These are phyloP conservation scores for Kwoniella heveanensis DNA, from an alignment of 768 basidiomycete genomes.

Conservation along the genomic window DNA sequence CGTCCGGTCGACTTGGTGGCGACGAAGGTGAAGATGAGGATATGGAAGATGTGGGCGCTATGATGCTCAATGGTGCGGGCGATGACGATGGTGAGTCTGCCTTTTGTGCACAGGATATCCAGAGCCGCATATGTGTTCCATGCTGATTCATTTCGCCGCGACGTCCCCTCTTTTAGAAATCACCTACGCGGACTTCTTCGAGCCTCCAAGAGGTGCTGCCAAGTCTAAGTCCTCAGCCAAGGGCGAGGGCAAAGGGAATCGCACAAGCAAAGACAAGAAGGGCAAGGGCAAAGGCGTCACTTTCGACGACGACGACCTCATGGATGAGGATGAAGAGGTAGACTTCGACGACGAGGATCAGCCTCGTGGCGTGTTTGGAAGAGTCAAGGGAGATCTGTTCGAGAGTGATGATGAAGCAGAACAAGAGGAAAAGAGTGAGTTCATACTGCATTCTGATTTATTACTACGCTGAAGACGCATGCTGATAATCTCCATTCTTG, in stretches of 20 bases:
- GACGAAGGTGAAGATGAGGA: constrained; percentile 53
- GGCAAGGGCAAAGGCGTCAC: constrained; percentile 37
- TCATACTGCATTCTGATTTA: too few species aligned
- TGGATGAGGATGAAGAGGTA: constrained; percentile 27
- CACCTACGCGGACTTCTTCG: constrained; percentile 57
- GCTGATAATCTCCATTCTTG: neutral
- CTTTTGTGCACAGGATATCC: too few species aligned
- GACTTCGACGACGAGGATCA: constrained; percentile 33
- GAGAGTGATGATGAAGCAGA: constrained; percentile 58
- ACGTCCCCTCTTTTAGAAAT: constrained; percentile 38
- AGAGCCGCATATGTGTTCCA: too few species aligned
- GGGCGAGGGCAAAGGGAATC: constrained; percentile 31
- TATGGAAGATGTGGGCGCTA: constrained; percentile 35
- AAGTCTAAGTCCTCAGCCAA: neutral
- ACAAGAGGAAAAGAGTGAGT: constrained; percentile 48
- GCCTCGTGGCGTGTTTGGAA: constrained; percentile 52
- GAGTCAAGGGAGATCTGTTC: constrained; percentile 77
- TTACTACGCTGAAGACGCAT: neutral
- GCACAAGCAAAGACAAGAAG: constrained; percentile 28
- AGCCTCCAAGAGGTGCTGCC: constrained; percentile 40
- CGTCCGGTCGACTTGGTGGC: constrained; percentile 64
- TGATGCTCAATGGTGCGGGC: constrained; percentile 43
- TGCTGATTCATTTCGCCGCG: neutral
- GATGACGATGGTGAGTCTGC: constrained; percentile 48
- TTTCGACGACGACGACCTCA: constrained; percentile 25